Base-by-base conservation (phyloP, 2,329 filamentous ascomycete species). In the Lachnellula willkommii region DNA sequence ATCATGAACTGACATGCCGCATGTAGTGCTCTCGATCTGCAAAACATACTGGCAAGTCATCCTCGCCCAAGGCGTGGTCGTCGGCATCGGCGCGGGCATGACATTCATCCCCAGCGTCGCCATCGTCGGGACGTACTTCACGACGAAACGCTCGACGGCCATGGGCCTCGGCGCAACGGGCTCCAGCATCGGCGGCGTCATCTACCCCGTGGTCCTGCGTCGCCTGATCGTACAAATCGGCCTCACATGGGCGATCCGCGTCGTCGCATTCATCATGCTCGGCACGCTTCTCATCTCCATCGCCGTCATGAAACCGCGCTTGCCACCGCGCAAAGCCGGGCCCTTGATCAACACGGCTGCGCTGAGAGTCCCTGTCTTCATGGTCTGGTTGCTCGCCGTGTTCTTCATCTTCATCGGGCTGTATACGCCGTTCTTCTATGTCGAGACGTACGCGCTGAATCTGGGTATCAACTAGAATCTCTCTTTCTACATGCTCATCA, bases 21-120 rank as follows among this genome's bases (percentile, higher is more conserved):
- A 36, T 45, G 54, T 28, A 28, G 26, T 28, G 26, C 26, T 28
- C 26, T 28, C 26, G 2, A 28, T 75, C 0, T 66, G 62, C n/a
- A 68, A 60, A 0, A 57, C 64, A 2, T 79, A 76, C 65, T 79
- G 71, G 70, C 75, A 79, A 58, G 63, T 74, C 0, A 48, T 79
- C 1, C 66, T 80, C 0, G 65, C 74, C 0, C 77, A 79, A 58
- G 75, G 75, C 1, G 59, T 77, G 32, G 74, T 72, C 52, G 61
- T 76, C 24, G 78, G 79, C 7, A 59, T 78, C 0, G 79, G 78
- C 2, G 69, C 66, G 3, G 77, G 77, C 0, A 63, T 71, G 9
- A 47, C 75, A 4, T 77, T 75, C 48, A 54, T 73, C 1, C 75
- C 76, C 55, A 77, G 26, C 26, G 26, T 28, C 26, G 26, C 26